Base-by-base conservation (phyloP, 768 basidiomycete species). In the Lentinula boryana region DNA sequence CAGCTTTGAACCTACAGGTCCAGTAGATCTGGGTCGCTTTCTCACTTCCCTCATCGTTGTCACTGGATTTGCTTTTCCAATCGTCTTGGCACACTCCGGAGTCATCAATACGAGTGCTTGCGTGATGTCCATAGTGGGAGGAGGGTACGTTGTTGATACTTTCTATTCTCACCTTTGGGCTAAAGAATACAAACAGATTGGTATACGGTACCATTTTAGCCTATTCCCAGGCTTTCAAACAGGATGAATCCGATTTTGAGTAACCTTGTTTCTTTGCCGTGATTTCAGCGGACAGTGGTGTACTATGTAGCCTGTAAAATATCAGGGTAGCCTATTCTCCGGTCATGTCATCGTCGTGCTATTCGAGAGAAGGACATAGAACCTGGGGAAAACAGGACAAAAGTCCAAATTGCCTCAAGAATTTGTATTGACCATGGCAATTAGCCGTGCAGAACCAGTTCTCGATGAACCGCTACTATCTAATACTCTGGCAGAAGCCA, bases 81-180 rank as follows among this genome's bases (percentile, higher is more conserved):
- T 97, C 55, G 87, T 98, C 36, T 83, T 98, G 32, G 89, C 94
- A 1, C 97, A 98, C 65, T 91, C 97, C 2, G 87, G 88, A 60
- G 80, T 98, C 63, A 97, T 98, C 67, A 78, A 83, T 62, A 79
- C 85, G 3, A 86, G 84, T 15, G 97, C 97, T 43, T 93, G 91
- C 70, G 84, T 82, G 67, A 98, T 99, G 97, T 94, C 93, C 18
- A 93, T 98, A 62, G 80, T 91, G 35, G 97, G 97, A 13, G 97
- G 97, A 75, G 89, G 87, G 84, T 90, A 76, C 67, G 86, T 84
- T 53, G 38, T 66, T 60, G 16, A 56, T 40, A 48, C 21, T 56
- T 46, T 23, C 49, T 46, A 35, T 46, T 63, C 33, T 61, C 58
- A 65, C 23, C 60, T 18, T 44, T 40, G 31, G 12, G 16, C 56